Conservation (phyloP, 2,329 filamentous ascomycete genomes). For the Zymoseptoria brevis region DNA sequence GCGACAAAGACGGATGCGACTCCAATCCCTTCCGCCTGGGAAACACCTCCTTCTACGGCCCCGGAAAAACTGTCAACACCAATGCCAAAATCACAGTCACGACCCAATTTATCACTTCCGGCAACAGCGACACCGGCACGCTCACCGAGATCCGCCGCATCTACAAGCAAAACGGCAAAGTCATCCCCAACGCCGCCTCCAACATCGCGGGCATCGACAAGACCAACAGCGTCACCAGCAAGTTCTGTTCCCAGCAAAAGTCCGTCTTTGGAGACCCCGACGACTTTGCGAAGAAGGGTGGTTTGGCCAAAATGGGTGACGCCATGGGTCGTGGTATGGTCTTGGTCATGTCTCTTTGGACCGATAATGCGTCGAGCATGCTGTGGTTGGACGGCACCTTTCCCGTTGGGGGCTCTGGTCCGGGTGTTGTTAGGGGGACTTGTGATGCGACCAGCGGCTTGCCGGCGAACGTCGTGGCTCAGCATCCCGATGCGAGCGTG, state of each 20-base stretch:
- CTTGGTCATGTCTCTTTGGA: conserved; percentile 57
- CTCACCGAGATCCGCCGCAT: conserved; percentile 56
- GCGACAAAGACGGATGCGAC: conserved; percentile 63
- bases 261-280: conserved; percentile 30
- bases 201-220: conserved; percentile 42
- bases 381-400: conserved; percentile 57
- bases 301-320: conserved; percentile 47
- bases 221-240: conserved; percentile 47
- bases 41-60: conserved; percentile 55
- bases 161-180: conserved; percentile 56
- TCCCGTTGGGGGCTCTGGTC: conserved; percentile 10
- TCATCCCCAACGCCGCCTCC: conserved; percentile 48
- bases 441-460: background rate
- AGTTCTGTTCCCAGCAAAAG: conserved; percentile 44
- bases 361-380: conserved; percentile 62
- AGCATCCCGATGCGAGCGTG: background rate
- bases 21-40: conserved; percentile 63
- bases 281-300: conserved; percentile 49
- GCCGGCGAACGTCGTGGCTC: background rate
- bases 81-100: conserved; percentile 55
- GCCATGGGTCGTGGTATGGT: conserved; percentile 54
- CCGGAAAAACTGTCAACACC: conserved; percentile 52
- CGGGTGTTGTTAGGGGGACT: conserved; percentile 17
- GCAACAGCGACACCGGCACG: conserved; percentile 43
- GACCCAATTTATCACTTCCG: conserved; percentile 55